These are phyloP conservation scores for Lipomyces yamanashiensis DNA, from an alignment of 805 yeast species.

Conservation along the genomic window DNA sequence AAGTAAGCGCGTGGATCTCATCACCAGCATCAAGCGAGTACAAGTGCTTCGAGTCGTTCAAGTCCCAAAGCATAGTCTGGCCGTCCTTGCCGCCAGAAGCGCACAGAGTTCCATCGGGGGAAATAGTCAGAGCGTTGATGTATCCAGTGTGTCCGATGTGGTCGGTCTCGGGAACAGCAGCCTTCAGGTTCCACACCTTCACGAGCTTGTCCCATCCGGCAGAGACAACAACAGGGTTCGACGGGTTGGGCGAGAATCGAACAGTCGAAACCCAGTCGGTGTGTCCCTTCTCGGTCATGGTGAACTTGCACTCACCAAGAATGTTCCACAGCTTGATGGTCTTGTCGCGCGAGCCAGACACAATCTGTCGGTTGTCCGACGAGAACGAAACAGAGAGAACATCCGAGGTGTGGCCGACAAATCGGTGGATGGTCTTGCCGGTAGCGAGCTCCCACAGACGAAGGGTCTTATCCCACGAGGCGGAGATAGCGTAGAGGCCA, in stretches of 20 bases:
- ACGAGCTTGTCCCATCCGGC: conserved; percentile 99
- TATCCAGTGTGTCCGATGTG: conserved; percentile 99
- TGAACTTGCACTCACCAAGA: conserved; percentile 94
- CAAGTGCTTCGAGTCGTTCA: conserved; percentile 79
- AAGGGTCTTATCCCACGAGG: conserved; percentile 99
- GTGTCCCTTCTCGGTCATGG: conserved; percentile 82
- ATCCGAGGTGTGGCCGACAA: conserved; percentile 97
- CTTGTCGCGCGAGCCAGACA: conserved; percentile 98
- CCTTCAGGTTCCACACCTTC: conserved; percentile 94
- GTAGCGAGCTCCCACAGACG: conserved; percentile 97
- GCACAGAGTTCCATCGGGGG: conserved; percentile 99
- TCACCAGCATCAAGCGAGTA: conserved; percentile 95
- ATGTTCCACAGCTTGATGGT: conserved; percentile 99
- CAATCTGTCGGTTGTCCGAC: conserved; percentile 95
- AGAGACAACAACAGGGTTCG: conserved; percentile 78
- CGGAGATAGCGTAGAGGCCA: conserved; percentile 96
- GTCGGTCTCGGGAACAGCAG: conserved; percentile 88
- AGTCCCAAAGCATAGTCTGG: conserved; percentile 97
- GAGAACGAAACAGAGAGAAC: conserved; percentile 97
- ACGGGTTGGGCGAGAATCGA: conserved; percentile 82
- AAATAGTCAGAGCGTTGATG: conserved; percentile 94
- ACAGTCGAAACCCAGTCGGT: conserved; percentile 99
- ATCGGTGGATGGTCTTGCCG: conserved; percentile 92
- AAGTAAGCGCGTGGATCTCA: conserved; percentile 97
- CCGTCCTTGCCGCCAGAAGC: conserved; percentile 99